phyloP scores from a whole-genome alignment of 2,329 filamentous ascomycete genomes.

The Trichoderma sp. region DNA sequence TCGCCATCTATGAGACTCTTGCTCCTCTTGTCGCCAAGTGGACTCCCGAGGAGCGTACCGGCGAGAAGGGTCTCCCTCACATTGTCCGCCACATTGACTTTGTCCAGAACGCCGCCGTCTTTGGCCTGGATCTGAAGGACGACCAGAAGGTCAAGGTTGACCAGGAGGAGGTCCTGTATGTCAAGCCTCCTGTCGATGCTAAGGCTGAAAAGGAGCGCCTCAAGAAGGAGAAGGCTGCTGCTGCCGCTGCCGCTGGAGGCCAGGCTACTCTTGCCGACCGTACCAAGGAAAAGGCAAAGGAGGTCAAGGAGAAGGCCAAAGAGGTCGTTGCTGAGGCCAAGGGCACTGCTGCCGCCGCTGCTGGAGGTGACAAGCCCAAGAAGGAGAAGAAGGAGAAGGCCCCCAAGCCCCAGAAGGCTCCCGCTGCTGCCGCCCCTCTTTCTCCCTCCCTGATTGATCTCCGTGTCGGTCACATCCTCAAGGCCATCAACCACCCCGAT shows the following conservation, averaged over 20 bases:
- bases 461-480: constrained; percentile 94
- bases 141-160: constrained; percentile 78
- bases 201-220: constrained; percentile 95
- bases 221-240: constrained; percentile 92
- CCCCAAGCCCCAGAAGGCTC: constrained; percentile 70
- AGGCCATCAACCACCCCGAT: constrained; percentile 93
- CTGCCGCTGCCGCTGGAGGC: constrained; percentile 58
- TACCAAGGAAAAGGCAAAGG: constrained; percentile 61
- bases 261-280: constrained; percentile 57
- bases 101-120: constrained; percentile 84
- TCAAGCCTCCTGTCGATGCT: constrained; percentile 84
- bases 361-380: constrained; percentile 54
- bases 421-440: constrained; percentile 71
- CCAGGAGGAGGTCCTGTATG: constrained; percentile 76
- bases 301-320: constrained; percentile 59
- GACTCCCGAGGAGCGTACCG: constrained; percentile 83
- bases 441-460: constrained; percentile 90
- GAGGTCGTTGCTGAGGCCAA: constrained; percentile 54
- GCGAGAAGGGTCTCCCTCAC: constrained; percentile 84
- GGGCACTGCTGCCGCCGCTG: constrained; percentile 41
- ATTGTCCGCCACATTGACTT: constrained; percentile 92
- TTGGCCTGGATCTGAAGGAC: constrained; percentile 67
- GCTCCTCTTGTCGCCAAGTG: constrained; percentile 76
- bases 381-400: constrained; percentile 93
- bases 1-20: constrained; percentile 78